phyloP scores from a whole-genome alignment of 1,284 basidiomycete species.

The Trichosporon asahii region DNA sequence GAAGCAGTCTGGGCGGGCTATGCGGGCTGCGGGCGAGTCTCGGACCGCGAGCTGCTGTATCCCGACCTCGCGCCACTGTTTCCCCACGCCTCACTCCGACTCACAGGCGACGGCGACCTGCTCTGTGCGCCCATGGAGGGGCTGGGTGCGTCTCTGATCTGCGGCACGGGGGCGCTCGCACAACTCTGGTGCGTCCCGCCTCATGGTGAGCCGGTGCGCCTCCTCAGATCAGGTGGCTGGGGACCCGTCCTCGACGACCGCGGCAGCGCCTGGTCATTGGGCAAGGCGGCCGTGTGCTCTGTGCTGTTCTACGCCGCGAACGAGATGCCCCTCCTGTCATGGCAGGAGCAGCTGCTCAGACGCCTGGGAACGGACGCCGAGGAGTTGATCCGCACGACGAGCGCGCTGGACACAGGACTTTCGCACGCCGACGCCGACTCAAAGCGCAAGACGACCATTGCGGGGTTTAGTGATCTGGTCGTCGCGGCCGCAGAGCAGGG shows the following conservation, averaged over 20 bases:
- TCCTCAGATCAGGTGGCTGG: constrained; percentile 21
- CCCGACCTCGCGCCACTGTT: constrained; percentile 10
- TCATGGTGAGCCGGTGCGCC: background rate
- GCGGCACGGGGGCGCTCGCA: constrained; percentile 21
- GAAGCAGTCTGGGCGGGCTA: constrained; percentile 19
- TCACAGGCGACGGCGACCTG: constrained; percentile 24
- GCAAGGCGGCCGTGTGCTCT: constrained; percentile 19
- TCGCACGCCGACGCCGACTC: constrained; percentile 12
- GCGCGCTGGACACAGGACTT: background rate
- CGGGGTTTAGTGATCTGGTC: constrained; percentile 17
- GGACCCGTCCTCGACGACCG: constrained; percentile 24
- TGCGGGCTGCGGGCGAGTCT: constrained; percentile 22
- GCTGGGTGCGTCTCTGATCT: constrained; percentile 18
- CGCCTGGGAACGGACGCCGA: constrained; percentile 15
- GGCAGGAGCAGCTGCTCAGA: constrained; percentile 16
- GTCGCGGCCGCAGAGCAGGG: constrained; percentile 11
- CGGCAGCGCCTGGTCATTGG: constrained; percentile 23
- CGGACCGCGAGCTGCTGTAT: constrained; percentile 18
- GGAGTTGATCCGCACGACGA: constrained; percentile 12
- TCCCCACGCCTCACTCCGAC: constrained; percentile 2
- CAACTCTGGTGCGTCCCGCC: constrained; percentile 15
- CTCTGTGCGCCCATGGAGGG: constrained; percentile 17
- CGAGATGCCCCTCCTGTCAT: background rate
- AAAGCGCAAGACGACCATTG: constrained; percentile 22
- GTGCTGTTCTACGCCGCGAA: constrained; percentile 22